A percentile compares a stretch with the other conserved stretches of the same genome.
Conservation (phyloP, 2,329 filamentous ascomycete genomes). For the Hypomyces rosellus region DNA sequence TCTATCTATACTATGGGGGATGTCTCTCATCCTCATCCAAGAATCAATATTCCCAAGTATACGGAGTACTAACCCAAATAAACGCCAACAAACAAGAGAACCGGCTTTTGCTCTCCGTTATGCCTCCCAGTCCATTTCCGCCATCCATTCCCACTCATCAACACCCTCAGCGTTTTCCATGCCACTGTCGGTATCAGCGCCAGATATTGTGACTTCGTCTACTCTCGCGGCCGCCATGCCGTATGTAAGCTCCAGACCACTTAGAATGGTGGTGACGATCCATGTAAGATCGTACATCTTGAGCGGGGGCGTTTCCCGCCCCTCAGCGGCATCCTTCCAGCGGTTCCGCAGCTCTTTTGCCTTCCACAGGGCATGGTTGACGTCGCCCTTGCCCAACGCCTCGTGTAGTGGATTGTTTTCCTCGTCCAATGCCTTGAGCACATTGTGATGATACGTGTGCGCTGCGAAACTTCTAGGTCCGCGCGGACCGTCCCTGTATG, state of each 20-base stretch:
- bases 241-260: constrained; percentile 54
- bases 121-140: constrained; percentile 35
- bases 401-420: constrained; percentile 48
- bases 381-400: constrained; percentile 49
- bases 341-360: constrained; percentile 66
- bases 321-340: constrained; percentile 62
- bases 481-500: constrained; percentile 9
- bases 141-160: constrained; percentile 33
- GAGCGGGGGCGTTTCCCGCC: constrained; percentile 34
- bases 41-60: neutral
- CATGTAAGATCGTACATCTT: constrained; percentile 55
- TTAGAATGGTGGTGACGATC: constrained; percentile 52
- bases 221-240: constrained; percentile 43
- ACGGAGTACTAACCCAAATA: neutral
- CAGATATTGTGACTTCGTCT: constrained; percentile 32
- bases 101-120: constrained; percentile 3
- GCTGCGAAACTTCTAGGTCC: constrained; percentile 9
- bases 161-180: constrained; percentile 7
- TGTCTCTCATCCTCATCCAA: neutral
- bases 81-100: neutral
- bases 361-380: constrained; percentile 51
- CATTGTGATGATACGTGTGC: constrained; percentile 64
- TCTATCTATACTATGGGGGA: too few relatives aligned
- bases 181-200: constrained; percentile 4
- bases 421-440: constrained; percentile 56